Percentiles rank a stretch among this genome's conserved stretches.
Conservation (phyloP, 2,329 filamentous ascomycete genomes). For the Stagonosporopsis rhizophila region DNA sequence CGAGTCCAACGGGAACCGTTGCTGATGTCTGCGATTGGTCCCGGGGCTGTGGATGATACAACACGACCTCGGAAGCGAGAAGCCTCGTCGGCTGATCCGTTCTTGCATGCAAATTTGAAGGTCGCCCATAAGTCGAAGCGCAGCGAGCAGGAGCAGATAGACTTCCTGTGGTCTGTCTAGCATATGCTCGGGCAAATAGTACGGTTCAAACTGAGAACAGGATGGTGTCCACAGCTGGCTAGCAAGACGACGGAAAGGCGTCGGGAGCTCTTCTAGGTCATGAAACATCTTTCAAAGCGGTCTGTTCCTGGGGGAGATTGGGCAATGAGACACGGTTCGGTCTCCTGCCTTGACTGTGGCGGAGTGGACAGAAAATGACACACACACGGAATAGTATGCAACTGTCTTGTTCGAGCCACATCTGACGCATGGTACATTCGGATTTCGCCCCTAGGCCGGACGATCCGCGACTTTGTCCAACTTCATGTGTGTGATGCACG, state of each 20-base stretch:
- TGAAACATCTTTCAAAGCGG: neutral
- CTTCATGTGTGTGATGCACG: constrained; percentile 8
- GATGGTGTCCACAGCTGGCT: neutral
- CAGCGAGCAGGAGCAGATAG: neutral
- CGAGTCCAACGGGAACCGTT: constrained; percentile 3
- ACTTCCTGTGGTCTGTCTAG: neutral
- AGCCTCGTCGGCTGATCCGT: constrained; percentile 10
- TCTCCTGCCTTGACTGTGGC: constrained; percentile 9
- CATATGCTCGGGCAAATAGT: neutral
- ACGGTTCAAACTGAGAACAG: neutral
- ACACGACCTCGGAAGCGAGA: constrained; percentile 24
- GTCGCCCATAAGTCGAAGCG: neutral
- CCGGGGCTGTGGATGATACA: constrained; percentile 32
- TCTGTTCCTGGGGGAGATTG: constrained; percentile 22
- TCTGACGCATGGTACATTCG: constrained; percentile 26
- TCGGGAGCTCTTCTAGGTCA: neutral
- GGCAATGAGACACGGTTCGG: constrained; percentile 29
- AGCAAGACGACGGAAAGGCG: neutral
- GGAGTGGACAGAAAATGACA: constrained; percentile 4
- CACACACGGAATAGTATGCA: constrained; percentile 17
- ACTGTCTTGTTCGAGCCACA: constrained; percentile 24
- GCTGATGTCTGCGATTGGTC: constrained; percentile 24
- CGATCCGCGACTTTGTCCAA: constrained; percentile 12
- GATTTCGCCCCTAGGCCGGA: neutral
- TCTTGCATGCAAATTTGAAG: neutral